These are phyloP conservation scores for Sphaerulina populicola DNA, from an alignment of 2,329 filamentous ascomycete species.

Conservation along the genomic window DNA sequence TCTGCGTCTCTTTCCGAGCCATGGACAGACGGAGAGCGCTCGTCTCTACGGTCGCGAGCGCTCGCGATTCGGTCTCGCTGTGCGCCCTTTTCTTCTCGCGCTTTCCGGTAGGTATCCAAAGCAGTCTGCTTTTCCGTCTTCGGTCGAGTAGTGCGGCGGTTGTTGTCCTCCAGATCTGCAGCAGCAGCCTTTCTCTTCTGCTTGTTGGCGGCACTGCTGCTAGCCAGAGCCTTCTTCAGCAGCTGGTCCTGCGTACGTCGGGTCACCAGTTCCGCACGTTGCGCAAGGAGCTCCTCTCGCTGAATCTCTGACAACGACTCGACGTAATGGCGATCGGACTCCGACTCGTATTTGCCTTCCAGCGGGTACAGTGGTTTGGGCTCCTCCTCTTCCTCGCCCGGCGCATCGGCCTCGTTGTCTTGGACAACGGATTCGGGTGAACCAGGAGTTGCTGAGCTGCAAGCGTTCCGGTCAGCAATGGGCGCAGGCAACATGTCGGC, in stretches of 20 bases:
- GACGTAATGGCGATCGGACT: conserved; percentile 52
- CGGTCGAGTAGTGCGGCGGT: conserved; percentile 51
- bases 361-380: conserved; percentile 67
- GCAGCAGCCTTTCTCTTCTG: conserved; percentile 67
- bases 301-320: conserved; percentile 83
- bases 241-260: conserved; percentile 73
- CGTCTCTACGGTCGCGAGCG: conserved; percentile 39
- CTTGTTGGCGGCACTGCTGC: conserved; percentile 48
- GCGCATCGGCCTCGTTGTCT: conserved; percentile 50
- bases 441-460: conserved; percentile 23
- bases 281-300: conserved; percentile 80
- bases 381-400: conserved; percentile 33
- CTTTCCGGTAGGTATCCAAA: conserved; percentile 62
- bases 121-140: conserved; percentile 48
- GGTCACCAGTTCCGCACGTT: conserved; percentile 75
- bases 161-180: conserved; percentile 69
- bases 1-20: conserved; percentile 51
- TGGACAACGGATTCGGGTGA: conserved; percentile 84
- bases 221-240: conserved; percentile 62
- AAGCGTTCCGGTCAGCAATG: conserved; percentile 3
- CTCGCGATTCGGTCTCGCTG: conserved; percentile 36
- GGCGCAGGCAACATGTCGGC: not conserved
- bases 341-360: conserved; percentile 68
- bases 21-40: conserved; percentile 37
- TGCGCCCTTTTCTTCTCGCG: conserved; percentile 53